These are phyloP conservation scores for Scheffersomyces spartinae DNA, from an alignment of 805 yeast genomes.

Conservation along the genomic window DNA sequence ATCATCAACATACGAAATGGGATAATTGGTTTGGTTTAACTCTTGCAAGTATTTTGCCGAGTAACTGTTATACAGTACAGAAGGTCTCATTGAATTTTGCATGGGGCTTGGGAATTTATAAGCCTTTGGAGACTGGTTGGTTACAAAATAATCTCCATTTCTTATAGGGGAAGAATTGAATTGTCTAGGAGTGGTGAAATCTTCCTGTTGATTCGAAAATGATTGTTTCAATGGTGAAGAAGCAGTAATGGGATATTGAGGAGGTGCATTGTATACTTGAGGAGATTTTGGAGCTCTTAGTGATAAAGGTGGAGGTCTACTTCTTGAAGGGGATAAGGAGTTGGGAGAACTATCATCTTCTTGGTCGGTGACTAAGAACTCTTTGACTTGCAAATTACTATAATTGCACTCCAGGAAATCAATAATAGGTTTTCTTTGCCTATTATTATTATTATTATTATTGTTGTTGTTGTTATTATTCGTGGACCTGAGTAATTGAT, in stretches of 20 bases:
- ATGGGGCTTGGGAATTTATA: conserved; percentile 43
- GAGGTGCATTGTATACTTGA: conserved; percentile 16
- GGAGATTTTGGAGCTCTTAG: conserved; percentile 11
- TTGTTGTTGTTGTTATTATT: conserved; percentile 5
- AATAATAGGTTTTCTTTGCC: too few species aligned
- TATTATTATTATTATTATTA: not conserved
- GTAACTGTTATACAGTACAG: conserved; percentile 11
- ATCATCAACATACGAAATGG: conserved; percentile 27
- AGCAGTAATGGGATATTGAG: not conserved
- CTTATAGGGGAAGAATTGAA: conserved; percentile 1
- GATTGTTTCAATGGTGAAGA: too few species aligned
- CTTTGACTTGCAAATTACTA: too few species aligned
- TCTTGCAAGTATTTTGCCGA: conserved; percentile 34
- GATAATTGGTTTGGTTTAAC: conserved; percentile 8
- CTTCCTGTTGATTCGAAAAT: too few species aligned
- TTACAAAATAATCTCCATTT: conserved; percentile 33
- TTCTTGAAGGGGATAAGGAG: conserved; percentile 1
- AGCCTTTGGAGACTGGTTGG: conserved; percentile 33
- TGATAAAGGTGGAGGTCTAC: conserved; percentile 5
- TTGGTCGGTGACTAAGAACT: too few species aligned
- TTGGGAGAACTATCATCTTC: too few species aligned
- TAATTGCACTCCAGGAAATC: too few species aligned
- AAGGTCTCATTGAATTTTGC: conserved; percentile 1
- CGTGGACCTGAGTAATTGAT: conserved; percentile 16
- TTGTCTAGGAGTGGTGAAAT: not conserved